These are phyloP conservation scores for Metarhizium brunneum DNA, from an alignment of 2,329 filamentous ascomycete species.

Conservation along the genomic window DNA sequence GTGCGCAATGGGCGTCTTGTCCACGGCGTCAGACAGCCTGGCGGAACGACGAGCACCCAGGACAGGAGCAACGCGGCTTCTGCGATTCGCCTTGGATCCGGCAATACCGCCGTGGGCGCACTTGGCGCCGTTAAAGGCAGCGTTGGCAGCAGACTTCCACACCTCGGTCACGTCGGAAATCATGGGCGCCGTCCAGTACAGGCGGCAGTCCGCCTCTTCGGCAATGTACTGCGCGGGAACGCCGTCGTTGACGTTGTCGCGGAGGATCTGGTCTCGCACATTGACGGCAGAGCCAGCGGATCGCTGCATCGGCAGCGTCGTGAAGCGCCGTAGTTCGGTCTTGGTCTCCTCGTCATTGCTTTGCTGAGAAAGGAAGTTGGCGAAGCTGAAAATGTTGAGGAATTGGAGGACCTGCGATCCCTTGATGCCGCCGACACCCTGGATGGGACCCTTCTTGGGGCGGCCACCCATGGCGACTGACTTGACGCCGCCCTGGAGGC, in stretches of 20 bases:
- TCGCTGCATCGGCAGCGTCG: constrained; percentile 21
- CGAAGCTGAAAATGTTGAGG: constrained; percentile 17
- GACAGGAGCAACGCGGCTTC: neutral
- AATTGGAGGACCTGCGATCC: constrained; percentile 32
- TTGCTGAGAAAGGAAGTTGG: constrained; percentile 12
- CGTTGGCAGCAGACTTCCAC: constrained; percentile 34
- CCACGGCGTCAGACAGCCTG: constrained; percentile 1
- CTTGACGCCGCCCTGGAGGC: constrained; percentile 41
- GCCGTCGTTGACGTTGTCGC: constrained; percentile 26
- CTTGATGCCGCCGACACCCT: constrained; percentile 45
- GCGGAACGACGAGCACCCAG: neutral
- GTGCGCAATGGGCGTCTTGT: neutral
- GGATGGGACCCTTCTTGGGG: constrained; percentile 36
- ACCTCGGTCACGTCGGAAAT: constrained; percentile 33
- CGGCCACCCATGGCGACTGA: constrained; percentile 41
- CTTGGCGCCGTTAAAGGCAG: constrained; percentile 30
- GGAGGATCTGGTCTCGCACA: constrained; percentile 29
- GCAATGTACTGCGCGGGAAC: constrained; percentile 38
- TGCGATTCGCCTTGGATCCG: constrained; percentile 1
- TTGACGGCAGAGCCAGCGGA: constrained; percentile 25
- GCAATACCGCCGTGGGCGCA: constrained; percentile 27
- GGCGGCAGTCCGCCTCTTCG: constrained; percentile 38
- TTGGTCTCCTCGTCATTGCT: constrained; percentile 17
- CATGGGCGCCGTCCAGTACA: constrained; percentile 43
- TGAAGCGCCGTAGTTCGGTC: constrained; percentile 22